phyloP scores from a whole-genome alignment of 1,284 basidiomycete species.

The Wolfiporia cocos region DNA sequence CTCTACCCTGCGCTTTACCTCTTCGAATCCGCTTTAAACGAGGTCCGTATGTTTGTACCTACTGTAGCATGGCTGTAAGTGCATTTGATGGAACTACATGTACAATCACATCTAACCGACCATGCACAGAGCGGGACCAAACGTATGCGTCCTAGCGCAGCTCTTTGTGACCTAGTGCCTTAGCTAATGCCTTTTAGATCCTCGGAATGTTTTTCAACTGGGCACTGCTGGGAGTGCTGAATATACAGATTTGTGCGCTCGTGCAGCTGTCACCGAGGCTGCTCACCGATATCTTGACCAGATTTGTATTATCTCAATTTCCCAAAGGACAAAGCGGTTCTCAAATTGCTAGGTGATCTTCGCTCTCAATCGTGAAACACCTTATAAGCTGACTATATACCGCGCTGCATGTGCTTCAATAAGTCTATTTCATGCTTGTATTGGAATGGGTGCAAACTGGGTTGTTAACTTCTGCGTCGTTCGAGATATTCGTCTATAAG shows the following conservation, averaged over 20 bases:
- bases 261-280: background rate
- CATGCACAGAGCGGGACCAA: too few species aligned
- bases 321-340: conserved; percentile 1
- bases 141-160: too few species aligned
- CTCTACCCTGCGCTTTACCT: too few species aligned
- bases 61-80: too few species aligned
- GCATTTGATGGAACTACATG: too few species aligned
- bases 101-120: too few species aligned
- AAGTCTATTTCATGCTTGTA: conserved; percentile 12
- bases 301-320: conserved; percentile 9
- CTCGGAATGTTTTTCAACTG: conserved; percentile 11
- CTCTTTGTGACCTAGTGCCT: too few species aligned
- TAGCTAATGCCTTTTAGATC: conserved; percentile 7
- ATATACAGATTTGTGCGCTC: conserved; percentile 3
- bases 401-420: background rate
- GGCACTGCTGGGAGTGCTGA: conserved; percentile 9
- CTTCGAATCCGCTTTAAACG: too few species aligned
- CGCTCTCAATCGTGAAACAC: background rate
- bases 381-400: background rate
- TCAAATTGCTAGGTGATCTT: conserved; percentile 4
- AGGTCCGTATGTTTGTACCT: too few species aligned
- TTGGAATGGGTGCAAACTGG: conserved; percentile 12
- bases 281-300: background rate
- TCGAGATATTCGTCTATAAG: conserved; percentile 12
- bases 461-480: conserved; percentile 10